Evolutionary conservation across 2,329 filamentous ascomycete genomes (phyloP), one percentile per base, ranked within the genome.

Genomic region (Elsinoe arachidis): DNA sequence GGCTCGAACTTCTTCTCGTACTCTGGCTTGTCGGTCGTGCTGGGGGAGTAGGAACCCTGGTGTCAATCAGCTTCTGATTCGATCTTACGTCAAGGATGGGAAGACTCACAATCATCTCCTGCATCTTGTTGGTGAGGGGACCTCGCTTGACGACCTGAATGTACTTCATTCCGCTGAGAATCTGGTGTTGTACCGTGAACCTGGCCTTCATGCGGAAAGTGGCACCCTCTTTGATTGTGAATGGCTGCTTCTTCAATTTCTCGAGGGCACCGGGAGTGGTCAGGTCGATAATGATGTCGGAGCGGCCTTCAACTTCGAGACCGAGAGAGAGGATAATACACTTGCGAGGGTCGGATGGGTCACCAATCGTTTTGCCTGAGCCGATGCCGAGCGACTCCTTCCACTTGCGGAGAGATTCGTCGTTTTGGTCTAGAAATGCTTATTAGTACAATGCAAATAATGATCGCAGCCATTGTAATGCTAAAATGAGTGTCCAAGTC

Each of bases 161-260:
- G 73, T 97, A 99, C 77, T 96, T 95, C 70, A 99, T 76, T 46
- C 93, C 93, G 66, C 88, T 93, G 57, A 97, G 82, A 64, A 99
- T 92, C 74, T 97, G 88, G 72, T 96, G 90, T 79, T 99, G 90
- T 46, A 99, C 93, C 76, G 91, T 87, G 81, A 97, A 99, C 61
- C 83, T 83, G 59, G 87, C 91, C 71, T 88, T 90, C 88, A 97
- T 97, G 74, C 87, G 89, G 78, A 97, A 99, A 66, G 84, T 87
- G 65, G 87, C 83, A 57, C 90, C 90, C 74, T 97, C 93, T 81
- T 97, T 99, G 78, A 99, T 96, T 70, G 83, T 92, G 79, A 99
- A 99, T 12, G 93, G 93, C 71, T 93, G 87, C 69, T 89, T 81
- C 78, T 95, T 95, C 63, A 99, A 85, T 12, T 80, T 82, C 2